Percentiles rank a stretch among this genome's conserved stretches.
Conservation (phyloP, 768 basidiomycete genomes). For the Pleurotus pulmonarius region DNA sequence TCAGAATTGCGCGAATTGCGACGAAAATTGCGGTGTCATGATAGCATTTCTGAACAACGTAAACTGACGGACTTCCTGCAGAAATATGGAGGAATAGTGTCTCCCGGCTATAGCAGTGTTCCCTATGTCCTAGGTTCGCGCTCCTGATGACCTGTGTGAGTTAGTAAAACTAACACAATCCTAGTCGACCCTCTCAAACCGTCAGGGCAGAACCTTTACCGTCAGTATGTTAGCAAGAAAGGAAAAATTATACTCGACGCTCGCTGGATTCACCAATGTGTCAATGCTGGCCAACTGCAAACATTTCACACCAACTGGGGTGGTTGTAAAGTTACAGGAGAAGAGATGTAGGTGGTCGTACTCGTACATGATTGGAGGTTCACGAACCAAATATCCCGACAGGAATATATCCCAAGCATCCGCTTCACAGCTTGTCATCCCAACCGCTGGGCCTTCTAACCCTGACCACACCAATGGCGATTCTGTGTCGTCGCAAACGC, state of each 20-base stretch:
- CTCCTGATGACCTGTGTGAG: neutral
- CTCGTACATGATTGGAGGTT: neutral
- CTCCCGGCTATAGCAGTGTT: conserved; percentile 74
- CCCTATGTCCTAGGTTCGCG: conserved; percentile 72
- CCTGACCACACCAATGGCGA: neutral
- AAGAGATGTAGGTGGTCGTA: conserved; percentile 55
- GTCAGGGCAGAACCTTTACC: conserved; percentile 77
- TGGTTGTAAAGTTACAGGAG: conserved; percentile 75
- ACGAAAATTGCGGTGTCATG: neutral
- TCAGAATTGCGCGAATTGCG: neutral
- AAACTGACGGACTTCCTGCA: conserved; percentile 24
- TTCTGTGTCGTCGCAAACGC: conserved; percentile 18
- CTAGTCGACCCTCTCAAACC: conserved; percentile 76
- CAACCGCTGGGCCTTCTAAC: neutral
- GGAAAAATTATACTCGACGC: conserved; percentile 72
- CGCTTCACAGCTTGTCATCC: conserved; percentile 6
- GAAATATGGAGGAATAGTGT: conserved; percentile 76
- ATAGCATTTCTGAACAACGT: neutral
- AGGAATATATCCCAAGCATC: conserved; percentile 13
- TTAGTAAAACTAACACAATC: conserved; percentile 10
- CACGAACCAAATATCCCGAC: conserved; percentile 15
- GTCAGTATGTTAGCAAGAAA: conserved; percentile 78
- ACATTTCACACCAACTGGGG: conserved; percentile 78
- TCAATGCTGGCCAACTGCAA: conserved; percentile 64
- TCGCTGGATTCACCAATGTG: conserved; percentile 76